Evolutionary conservation across 768 basidiomycete genomes (phyloP), one percentile per base, ranked within the genome.

Genomic region (Multifurca ochricompacta): DNA sequence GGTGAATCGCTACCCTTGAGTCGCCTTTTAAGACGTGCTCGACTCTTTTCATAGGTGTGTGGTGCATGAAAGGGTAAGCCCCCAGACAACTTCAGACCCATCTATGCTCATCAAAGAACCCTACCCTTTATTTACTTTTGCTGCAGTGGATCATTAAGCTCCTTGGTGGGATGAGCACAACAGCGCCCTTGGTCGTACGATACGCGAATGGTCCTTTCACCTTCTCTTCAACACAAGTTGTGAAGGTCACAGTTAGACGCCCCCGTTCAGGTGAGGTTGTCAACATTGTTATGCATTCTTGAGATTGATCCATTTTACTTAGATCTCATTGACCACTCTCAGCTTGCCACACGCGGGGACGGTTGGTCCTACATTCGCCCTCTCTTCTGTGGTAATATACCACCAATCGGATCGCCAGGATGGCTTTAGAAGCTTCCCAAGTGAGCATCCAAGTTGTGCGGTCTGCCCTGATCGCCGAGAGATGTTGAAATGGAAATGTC

Each of bases 391-490:
- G 48, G 75, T 78, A 5, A 82, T 95, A 49, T 99, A 96, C 68
- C 90, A 89, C 1, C 84, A 85, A 62, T 74, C 79, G 4, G 70
- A 87, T 59, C 62, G 66, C 16, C 59, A 64, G 27, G 91, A 95
- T 69, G 94, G 93, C 1, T 97, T 91, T 73, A 79, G 88, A 62
- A 93, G 91, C 65, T 96, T 97, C 68, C 87, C 86, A 13, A 91
- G 88, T 50, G 94, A 94, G 1, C 93, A 96, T 69, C 85, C 91
- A 3, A 91, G 89, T 61, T 57, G 91, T 93, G 69, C 46, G 85
- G 71, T 30, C 18, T 42, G 21, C 34, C n/a, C 13, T 23, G 11
- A 28, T 36, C 31, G 18, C 23, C 40, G 21, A 40, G 9, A 53
- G 37, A 30, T 13, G 56, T 92, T 59, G 92, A 96, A 66, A 74